Conservation (phyloP, 1,284 basidiomycete species). For the Tetrapyrgos nigripes region DNA sequence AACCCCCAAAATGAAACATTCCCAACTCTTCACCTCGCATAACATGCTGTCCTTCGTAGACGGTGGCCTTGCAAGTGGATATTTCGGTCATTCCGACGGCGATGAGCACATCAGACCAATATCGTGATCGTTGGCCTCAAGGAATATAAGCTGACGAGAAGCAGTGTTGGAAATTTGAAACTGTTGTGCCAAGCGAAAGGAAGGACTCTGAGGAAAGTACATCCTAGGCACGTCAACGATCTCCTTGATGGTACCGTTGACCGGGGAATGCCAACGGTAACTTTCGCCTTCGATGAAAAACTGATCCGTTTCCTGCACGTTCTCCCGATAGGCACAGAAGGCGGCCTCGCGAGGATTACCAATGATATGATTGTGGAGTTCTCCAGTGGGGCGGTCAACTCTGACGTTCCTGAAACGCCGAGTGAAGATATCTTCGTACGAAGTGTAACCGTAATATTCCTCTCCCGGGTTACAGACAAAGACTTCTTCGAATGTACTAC, state of each 20-base stretch:
- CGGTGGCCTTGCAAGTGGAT: conserved; percentile 53
- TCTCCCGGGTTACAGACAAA: conserved; percentile 40
- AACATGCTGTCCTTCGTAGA: conserved; percentile 37
- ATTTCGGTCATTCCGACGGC: conserved; percentile 63
- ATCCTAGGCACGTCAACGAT: conserved; percentile 52
- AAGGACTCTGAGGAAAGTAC: conserved; percentile 51
- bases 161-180: conserved; percentile 39
- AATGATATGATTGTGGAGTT: conserved; percentile 41
- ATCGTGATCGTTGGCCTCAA: conserved; percentile 53
- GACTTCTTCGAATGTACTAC: conserved; percentile 36
- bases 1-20: conserved; percentile 60
- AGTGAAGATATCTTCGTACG: conserved; percentile 55
- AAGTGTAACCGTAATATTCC: conserved; percentile 43
- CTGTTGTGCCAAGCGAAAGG: conserved; percentile 29
- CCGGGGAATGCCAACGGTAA: conserved; percentile 58
- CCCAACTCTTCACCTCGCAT: conserved; percentile 36
- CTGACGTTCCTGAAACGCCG: conserved; percentile 34
- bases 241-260: conserved; percentile 52
- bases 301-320: conserved; percentile 32
- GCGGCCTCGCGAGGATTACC: conserved; percentile 40
- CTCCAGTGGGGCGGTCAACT: conserved; percentile 38
- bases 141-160: conserved; percentile 57
- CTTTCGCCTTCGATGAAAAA: conserved; percentile 40
- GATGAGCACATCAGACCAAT: conserved; percentile 57
- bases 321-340: conserved; percentile 34